phyloP scores from a whole-genome alignment of 2,329 filamentous ascomycete genomes.

The Zalaria sp. region DNA sequence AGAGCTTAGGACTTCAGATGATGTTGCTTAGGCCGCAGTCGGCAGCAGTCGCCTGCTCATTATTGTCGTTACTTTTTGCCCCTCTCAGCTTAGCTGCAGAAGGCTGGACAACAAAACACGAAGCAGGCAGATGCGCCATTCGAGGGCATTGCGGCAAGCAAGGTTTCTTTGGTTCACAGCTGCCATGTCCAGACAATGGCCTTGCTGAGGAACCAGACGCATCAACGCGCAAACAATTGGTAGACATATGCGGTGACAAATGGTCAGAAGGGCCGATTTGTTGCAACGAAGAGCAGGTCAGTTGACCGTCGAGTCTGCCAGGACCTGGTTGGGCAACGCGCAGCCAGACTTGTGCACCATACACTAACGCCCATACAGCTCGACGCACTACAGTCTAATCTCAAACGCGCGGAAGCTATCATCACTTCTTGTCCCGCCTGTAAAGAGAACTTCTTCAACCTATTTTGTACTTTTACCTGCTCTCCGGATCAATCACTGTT shows the following conservation, averaged over 20 bases:
- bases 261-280: constrained; percentile 79
- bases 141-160: constrained; percentile 85
- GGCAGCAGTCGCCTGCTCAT: background rate
- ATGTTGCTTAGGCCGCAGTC: background rate
- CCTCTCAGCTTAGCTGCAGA: constrained; percentile 1
- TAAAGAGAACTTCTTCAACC: constrained; percentile 96
- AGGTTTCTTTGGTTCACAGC: constrained; percentile 73
- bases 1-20: background rate
- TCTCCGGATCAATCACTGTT: constrained; percentile 94
- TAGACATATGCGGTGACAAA: constrained; percentile 73
- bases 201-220: constrained; percentile 60
- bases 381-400: constrained; percentile 64
- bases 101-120: constrained; percentile 43
- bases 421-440: constrained; percentile 92
- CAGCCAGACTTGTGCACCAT: too few species aligned
- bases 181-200: constrained; percentile 88
- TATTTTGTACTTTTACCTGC: constrained; percentile 97
- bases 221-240: constrained; percentile 59
- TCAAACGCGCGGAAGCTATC: constrained; percentile 75
- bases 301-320: constrained; percentile 3
- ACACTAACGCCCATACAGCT: constrained; percentile 38
- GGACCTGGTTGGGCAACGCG: too few species aligned
- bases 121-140: constrained; percentile 78
- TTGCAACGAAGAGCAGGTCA: constrained; percentile 65
- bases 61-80: too few species aligned